These are phyloP conservation scores for Ustilago sp. DNA, from an alignment of 1,284 basidiomycete genomes.

Conservation along the genomic window DNA sequence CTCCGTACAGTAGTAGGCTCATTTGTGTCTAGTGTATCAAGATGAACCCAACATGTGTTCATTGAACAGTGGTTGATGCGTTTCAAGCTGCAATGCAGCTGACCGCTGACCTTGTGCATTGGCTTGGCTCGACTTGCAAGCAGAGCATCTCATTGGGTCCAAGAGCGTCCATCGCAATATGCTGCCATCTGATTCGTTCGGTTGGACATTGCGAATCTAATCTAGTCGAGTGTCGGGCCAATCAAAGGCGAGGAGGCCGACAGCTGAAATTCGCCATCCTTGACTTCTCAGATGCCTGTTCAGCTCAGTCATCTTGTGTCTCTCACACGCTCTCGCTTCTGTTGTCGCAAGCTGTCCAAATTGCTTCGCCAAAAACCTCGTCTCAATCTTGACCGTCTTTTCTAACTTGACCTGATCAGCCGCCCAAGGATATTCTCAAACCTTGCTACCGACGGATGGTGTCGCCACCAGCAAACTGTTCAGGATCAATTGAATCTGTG, in stretches of 20 bases:
- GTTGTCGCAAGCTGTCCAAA: background rate
- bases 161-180: background rate
- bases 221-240: constrained; percentile 17
- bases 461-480: background rate
- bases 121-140: constrained; percentile 11
- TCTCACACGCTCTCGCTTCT: background rate
- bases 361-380: background rate
- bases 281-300: background rate
- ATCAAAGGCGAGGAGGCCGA: constrained; percentile 4
- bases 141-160: constrained; percentile 12
- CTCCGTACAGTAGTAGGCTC: no score
- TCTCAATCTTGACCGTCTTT: background rate
- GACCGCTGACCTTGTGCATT: constrained; percentile 13
- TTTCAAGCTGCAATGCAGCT: constrained; percentile 4
- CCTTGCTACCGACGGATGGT: background rate
- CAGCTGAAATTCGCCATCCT: constrained; percentile 9
- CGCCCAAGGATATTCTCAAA: background rate
- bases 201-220: constrained; percentile 14
- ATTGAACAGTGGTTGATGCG: background rate
- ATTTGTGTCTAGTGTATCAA: background rate
- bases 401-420: background rate
- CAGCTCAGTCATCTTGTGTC: background rate
- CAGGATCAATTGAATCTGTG: background rate
- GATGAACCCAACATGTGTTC: background rate
- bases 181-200: constrained; percentile 30